Base-by-base conservation (phyloP, 2,329 filamentous ascomycete genomes). In the Sarocladium brachiariae region DNA sequence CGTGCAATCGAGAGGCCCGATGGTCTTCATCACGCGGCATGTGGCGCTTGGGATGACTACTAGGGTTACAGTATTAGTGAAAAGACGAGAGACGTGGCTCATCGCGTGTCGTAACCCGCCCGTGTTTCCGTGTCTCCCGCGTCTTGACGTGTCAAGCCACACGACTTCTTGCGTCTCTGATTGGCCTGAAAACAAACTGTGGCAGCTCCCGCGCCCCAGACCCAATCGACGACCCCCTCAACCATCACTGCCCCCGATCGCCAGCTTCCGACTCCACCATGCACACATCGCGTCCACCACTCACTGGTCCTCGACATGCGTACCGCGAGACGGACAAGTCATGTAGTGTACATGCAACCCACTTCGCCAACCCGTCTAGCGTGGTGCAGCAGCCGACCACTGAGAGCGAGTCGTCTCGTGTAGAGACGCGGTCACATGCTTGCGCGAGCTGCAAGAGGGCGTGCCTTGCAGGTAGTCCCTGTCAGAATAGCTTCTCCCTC, bases 101-200 rank as follows among this genome's bases (percentile, higher is more conserved):
- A 23, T 43, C 39, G 39, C 39, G 39, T 43, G 39, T 25, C n/a
- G 21, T 7, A 30, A 30, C 7, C 4, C 6, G 4, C 21, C 39
- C 39, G 39, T 23, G 39, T 43, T 23, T 43, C 39, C 39, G 39
- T 23, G 39, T 43, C 39, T 43, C 21, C 39, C 39, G 39, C 39
- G 39, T 43, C 39, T n/a, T 25, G 39, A 43, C 39, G 39, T 43
- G 39, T 43, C 39, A 19, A 43, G 39, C 39, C 39, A 43, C 39
- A 43, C 39, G 21, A 25, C n/a, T 43, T 43, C 39, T 27, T 11
- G 3, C 6, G 3, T 7, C 23, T 11, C 21, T 43, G 39, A 43
- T 43, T 43, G 39, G 39, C 16, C 14, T 4, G n/a, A 43, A 27
- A 43, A 19, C 39, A 16, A 30, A 30, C 39, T 25, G 39, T 43